These are phyloP conservation scores for Ustilago esculenta DNA, from an alignment of 1,284 basidiomycete genomes.

Conservation along the genomic window DNA sequence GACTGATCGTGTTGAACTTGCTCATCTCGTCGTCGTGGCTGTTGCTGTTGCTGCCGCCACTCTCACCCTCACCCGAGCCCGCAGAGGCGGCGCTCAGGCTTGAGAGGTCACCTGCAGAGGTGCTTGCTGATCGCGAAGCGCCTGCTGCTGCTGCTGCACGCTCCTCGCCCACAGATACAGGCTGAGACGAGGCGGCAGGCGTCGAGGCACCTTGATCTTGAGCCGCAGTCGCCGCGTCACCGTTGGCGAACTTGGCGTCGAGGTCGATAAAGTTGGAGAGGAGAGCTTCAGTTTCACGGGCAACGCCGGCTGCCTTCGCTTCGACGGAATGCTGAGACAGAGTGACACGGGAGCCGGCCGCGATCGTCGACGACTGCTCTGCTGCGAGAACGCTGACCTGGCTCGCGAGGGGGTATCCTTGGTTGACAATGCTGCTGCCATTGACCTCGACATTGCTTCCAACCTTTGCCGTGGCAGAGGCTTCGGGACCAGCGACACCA, in stretches of 20 bases:
- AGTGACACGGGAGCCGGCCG: conserved; percentile 27
- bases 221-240: conserved; percentile 46
- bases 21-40: conserved; percentile 1
- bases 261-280: conserved; percentile 51
- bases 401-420: conserved; percentile 30
- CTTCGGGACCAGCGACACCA: conserved; percentile 19
- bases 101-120: conserved; percentile 36
- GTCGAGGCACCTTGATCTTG: conserved; percentile 45
- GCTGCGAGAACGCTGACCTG: conserved; percentile 24
- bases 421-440: conserved; percentile 58
- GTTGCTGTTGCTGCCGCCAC: conserved; percentile 12
- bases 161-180: conserved; percentile 43
- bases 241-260: conserved; percentile 36
- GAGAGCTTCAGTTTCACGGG: conserved; percentile 54
- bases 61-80: conserved; percentile 18
- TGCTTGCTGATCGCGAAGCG: conserved; percentile 34
- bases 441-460: conserved; percentile 47
- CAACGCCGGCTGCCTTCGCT: conserved; percentile 31
- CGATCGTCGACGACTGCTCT: conserved; percentile 39
- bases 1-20: conserved; percentile 34
- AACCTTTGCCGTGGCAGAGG: conserved; percentile 12
- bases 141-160: conserved; percentile 30
- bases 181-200: conserved; percentile 40
- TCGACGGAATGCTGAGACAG: conserved; percentile 33
- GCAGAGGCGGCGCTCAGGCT: conserved; percentile 31